Evolutionary conservation across 2,329 filamentous ascomycete genomes (phyloP), one percentile per base, ranked within the genome.

Genomic region (Pseudogymnoascus sp.): DNA sequence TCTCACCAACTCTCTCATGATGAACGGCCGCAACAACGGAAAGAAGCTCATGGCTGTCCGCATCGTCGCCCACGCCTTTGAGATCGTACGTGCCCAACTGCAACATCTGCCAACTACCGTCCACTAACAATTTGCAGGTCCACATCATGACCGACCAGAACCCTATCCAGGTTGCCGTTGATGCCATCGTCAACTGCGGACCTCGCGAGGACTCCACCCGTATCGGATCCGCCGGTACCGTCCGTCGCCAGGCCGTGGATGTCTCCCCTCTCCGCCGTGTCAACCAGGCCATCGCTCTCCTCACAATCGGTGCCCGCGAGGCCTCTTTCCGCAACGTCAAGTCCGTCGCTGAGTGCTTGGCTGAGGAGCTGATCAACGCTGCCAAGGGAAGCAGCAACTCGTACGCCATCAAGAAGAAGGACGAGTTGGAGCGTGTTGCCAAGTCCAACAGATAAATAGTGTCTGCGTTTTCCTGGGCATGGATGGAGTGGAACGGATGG

Each of bases 131-230:
- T 45, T 15, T 60, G 62, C 77, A 97, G 93, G 92, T 99, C 82
- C 92, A 97, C 90, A 92, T 99, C 83, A 97, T 97, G 92, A 97
- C 95, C 86, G 94, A 99, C 86, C 94, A 97, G 86, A 99, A 99
- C 89, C 94, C 94, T 77, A 95, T 99, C 85, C 94, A 99, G 86
- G 88, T 99, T 76, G 92, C 93, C 76, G 94, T 99, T 75, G 94
- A 99, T 77, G 94, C 94, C 79, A 97, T 99, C 73, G 94, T 97
- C 87, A 99, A 99, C 91, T 99, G 94, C 84, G 94, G 94, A 78
- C 94, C 94, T 80, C 93, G 94, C 79, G 94, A 99, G 93, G 94
- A 99, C 86, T 92, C 87, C 80, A 99, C 94, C 82, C 90, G 94
- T 89, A 99, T 99, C 76, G 94, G 95, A 81, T 96, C 90, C 76